Evolutionary conservation across 257 asterid genomes (phyloP), one percentile per base, ranked within the genome.

Genomic region (Capsicum pubescens): DNA sequence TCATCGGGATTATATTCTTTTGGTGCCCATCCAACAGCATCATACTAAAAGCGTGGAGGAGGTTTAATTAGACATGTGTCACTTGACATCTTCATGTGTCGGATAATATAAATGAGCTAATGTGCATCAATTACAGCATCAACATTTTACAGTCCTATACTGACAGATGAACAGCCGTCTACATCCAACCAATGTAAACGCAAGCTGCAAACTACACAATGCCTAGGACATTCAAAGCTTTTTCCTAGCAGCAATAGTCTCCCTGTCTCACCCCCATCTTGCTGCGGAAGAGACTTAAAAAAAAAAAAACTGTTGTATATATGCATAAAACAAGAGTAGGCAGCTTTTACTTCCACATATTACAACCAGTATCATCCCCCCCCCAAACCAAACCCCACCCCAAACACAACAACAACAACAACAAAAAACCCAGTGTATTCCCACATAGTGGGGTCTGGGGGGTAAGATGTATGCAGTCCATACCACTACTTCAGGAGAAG

Each of bases 21-120:
- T 52, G 99, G 99, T 68, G 97, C 94, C 99, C 99, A 96, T 80
- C 99, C 99, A 86, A 92, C 94, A 74, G 98, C 97, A 84, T 96
- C 99, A 80, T 96, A 96, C 99, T 96, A 88, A 86, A 86, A 67
- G 60, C 86, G 42, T 44, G 58, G 86, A 61, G 84, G 71, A 77
- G 80, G 63, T 19, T 87, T 4, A 74, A 48, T 83, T 86, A 36
- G 85, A 13, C 83, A 59, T 17, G 42, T 21, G 71, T 82, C 32
- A 66, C 17, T 16, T 58, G 7, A 72, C 70, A 39, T 4, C 36
- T 60, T 19, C 39, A 6, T 26, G 35, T 12, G 56, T 8, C 7
- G 2, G 54, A 68, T 21, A 57, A 76, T 50, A 21, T 26, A 52
- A 32, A 52, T 14, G 48, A 13, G 14, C 63, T 15, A 66, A 76